Conservation (phyloP, 2,329 filamentous ascomycete species). For the Phialemoniopsis sp. region DNA sequence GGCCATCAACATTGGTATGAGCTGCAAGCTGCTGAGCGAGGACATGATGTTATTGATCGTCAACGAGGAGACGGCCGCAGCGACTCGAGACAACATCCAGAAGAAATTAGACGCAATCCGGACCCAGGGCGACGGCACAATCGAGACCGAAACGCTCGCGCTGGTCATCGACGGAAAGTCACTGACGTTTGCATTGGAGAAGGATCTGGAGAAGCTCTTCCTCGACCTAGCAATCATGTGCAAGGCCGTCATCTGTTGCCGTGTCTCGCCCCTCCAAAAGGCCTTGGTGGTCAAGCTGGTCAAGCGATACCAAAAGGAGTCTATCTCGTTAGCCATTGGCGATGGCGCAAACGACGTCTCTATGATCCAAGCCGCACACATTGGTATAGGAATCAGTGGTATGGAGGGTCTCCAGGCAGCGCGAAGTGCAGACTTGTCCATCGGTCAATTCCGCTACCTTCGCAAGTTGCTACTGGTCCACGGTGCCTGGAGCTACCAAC, state of each 20-base stretch:
- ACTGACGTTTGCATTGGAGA: constrained; percentile 87
- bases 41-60: constrained; percentile 98
- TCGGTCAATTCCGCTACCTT: constrained; percentile 92
- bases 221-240: constrained; percentile 91
- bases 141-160: constrained; percentile 82
- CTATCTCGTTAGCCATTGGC: constrained; percentile 90
- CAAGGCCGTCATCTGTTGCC: constrained; percentile 98
- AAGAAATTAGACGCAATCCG: constrained; percentile 92
- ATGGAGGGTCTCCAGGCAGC: constrained; percentile 96
- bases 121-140: constrained; percentile 71
- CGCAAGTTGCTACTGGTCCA: constrained; percentile 93
- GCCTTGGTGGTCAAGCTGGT: constrained; percentile 97
- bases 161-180: constrained; percentile 96
- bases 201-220: constrained; percentile 89
- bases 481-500: constrained; percentile 95
- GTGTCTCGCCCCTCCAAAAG: constrained; percentile 95
- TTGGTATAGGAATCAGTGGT: constrained; percentile 95
- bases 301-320: constrained; percentile 84
- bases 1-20: constrained; percentile 99
- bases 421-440: constrained; percentile 90
- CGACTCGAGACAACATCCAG: constrained; percentile 81
- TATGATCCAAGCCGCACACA: constrained; percentile 98
- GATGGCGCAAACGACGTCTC: constrained; percentile 99
- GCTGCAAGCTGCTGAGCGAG: constrained; percentile 95
- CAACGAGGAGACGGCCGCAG: constrained; percentile 79